Base-by-base conservation (phyloP, 2,329 filamentous ascomycete genomes). In the Aspergillus sp. region DNA sequence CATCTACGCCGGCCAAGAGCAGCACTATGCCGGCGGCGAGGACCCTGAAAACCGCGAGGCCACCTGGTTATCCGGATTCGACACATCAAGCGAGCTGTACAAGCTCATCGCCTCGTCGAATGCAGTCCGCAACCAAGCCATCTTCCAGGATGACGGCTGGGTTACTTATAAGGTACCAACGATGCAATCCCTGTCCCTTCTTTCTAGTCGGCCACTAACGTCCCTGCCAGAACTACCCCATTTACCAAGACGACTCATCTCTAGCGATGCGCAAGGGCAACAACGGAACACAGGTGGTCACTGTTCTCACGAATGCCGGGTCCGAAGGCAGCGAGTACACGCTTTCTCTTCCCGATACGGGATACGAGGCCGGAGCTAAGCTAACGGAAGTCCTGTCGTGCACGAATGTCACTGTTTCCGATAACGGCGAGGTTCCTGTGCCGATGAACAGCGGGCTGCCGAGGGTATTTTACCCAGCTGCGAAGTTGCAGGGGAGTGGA, bases 1-100 rank as follows among this genome's bases (percentile, higher is more conserved):
- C 50, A 66, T 89, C 51, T 89, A 89, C 71, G 81, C 87, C 56
- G 87, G 86, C n/a, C 84, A 86, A 57, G 87, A 89, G 69, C 86
- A 89, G 67, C 83, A 82, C 56, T 87, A 82, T 66, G 69, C 73
- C 2, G 82, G 82, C 20, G 81, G 78, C n/a, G 76, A 70, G 39
- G 73, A 72, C 54, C 83, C 83, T 4, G 75, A 76, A 0, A 79
- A 77, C 45, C 82, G 84, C n/a, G 83, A 86, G 66, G 82, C 84
- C 7, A 75, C 83, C 42, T 87, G 85, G 85, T 70, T 79, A 11
- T 82, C 80, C 11, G 73, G 72, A 6, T 87, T 81, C 69, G 66
- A 76, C 59, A 81, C 75, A 1, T 62, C 72, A 4, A 63, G 77
- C 7, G 76, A 80, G 24, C 71, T 86, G 12, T 86, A 85, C 70